Conservation (phyloP, 2,329 filamentous ascomycete genomes). For the Trichoderma cornu-damae region DNA sequence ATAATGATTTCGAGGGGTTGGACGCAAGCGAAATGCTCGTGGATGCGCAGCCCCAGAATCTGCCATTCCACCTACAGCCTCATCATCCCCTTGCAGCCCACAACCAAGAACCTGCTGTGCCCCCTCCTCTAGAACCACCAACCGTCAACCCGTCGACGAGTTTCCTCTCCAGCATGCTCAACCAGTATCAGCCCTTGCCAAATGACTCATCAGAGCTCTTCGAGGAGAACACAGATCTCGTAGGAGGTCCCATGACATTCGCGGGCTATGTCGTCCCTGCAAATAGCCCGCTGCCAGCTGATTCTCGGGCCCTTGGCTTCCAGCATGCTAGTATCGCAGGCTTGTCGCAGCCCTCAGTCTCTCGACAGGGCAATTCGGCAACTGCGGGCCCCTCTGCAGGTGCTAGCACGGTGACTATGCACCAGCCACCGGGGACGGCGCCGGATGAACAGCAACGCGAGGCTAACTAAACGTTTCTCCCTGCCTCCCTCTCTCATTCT, state of each 20-base stretch:
- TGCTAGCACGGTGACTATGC: constrained; percentile 37
- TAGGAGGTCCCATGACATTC: background rate
- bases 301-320: constrained; percentile 20
- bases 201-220: constrained; percentile 23
- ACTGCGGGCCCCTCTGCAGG: constrained; percentile 27
- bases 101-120: constrained; percentile 27
- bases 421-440: constrained; percentile 24
- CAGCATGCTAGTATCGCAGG: constrained; percentile 31
- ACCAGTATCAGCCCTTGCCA: constrained; percentile 22
- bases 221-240: background rate
- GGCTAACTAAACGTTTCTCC: constrained; percentile 4
- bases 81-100: constrained; percentile 10
- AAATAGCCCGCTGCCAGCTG: constrained; percentile 20
- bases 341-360: constrained; percentile 23
- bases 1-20: constrained; percentile 40
- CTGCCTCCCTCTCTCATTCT: too few species aligned
- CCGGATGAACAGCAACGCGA: constrained; percentile 21
- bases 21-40: constrained; percentile 38
- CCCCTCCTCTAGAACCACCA: constrained; percentile 23
- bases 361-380: constrained; percentile 24
- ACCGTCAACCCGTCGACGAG: background rate
- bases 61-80: constrained; percentile 15
- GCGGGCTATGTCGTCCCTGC: constrained; percentile 23
- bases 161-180: constrained; percentile 8
- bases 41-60: constrained; percentile 30